These are phyloP conservation scores for Cerioporus squamosus DNA, from an alignment of 1,284 basidiomycete species.

Conservation along the genomic window DNA sequence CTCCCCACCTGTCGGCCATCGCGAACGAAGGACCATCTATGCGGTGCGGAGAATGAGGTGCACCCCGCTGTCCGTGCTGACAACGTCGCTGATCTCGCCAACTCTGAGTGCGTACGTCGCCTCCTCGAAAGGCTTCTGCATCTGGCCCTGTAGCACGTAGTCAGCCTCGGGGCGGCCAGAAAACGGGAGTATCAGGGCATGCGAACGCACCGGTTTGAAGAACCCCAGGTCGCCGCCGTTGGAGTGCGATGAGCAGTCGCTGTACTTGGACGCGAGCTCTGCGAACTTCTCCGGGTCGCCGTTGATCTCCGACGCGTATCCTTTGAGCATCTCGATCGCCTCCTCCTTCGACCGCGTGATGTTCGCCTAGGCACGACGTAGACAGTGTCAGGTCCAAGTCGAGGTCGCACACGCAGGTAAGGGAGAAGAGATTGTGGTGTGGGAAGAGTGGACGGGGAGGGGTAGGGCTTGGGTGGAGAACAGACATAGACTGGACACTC, in stretches of 20 bases:
- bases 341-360: conserved; percentile 94
- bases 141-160: conserved; percentile 61
- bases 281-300: conserved; percentile 71
- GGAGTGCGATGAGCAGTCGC: conserved; percentile 87
- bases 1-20: too few relatives aligned
- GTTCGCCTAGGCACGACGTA: conserved; percentile 52
- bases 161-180: background rate
- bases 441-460: too few relatives aligned
- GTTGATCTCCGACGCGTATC: conserved; percentile 64
- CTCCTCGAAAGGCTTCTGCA: conserved; percentile 99
- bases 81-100: conserved; percentile 86
- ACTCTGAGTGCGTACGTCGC: conserved; percentile 82
- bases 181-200: background rate
- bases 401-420: background rate
- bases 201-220: conserved; percentile 60
- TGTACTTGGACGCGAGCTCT: conserved; percentile 74
- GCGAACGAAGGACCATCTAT: conserved; percentile 36
- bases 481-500: background rate
- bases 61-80: conserved; percentile 95
- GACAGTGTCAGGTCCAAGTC: background rate
- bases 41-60: conserved; percentile 93
- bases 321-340: conserved; percentile 78
- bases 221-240: conserved; percentile 86
- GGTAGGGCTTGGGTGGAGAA: too few relatives aligned
- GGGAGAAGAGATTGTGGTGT: background rate